These are phyloP conservation scores for Penicillium simplicissimum DNA, from an alignment of 495 filamentous ascomycete genomes.

Conservation along the genomic window DNA sequence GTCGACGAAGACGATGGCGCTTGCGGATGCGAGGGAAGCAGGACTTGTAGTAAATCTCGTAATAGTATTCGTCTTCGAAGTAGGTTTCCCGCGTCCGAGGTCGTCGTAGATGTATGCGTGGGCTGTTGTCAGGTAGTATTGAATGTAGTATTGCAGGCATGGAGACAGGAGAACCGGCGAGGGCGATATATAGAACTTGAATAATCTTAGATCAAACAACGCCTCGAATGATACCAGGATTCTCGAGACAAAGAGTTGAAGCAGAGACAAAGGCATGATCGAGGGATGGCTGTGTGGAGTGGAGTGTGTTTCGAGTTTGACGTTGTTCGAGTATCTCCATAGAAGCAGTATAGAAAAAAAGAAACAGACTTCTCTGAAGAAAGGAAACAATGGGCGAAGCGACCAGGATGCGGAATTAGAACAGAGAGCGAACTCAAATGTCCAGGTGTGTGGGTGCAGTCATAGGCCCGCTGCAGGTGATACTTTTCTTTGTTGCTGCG, in stretches of 20 bases:
- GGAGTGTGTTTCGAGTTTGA: conserved; percentile 2
- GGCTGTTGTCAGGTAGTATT: too few relatives aligned
- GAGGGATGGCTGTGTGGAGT: background rate
- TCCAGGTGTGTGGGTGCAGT: conserved; percentile 27
- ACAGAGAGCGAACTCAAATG: background rate
- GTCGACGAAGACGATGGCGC: background rate
- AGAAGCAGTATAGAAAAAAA: conserved; percentile 1
- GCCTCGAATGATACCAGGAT: background rate
- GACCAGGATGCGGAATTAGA: background rate
- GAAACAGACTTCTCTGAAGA: background rate
- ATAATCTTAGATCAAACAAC: background rate
- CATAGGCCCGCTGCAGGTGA: conserved; percentile 34
- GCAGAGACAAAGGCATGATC: conserved; percentile 20
- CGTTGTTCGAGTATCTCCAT: background rate
- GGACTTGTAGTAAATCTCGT: background rate
- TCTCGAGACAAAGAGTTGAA: conserved; percentile 6
- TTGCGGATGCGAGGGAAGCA: background rate
- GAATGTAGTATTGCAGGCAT: background rate
- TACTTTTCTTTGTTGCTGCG: conserved; percentile 6
- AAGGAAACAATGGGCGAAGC: background rate
- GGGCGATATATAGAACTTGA: background rate
- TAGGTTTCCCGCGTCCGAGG: background rate
- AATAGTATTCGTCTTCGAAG: background rate
- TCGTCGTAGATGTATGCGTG: background rate
- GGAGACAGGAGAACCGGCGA: background rate